Base-by-base conservation (phyloP, 2,329 filamentous ascomycete genomes). In the Torrubiellomyces zombiae region DNA sequence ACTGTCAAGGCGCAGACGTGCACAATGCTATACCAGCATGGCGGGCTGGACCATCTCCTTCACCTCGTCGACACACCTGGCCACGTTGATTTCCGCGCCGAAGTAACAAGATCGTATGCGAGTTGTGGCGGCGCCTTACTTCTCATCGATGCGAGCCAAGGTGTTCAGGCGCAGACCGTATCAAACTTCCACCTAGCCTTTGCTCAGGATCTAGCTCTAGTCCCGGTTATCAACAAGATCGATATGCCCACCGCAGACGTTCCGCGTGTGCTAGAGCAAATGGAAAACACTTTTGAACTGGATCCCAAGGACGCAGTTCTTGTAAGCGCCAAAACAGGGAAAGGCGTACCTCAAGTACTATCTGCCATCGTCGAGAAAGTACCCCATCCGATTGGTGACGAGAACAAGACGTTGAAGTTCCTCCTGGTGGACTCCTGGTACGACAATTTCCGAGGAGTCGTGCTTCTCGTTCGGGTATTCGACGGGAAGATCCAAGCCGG, bases 1-100 rank as follows among this genome's bases (percentile, higher is more conserved):
- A 98, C 89, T 0, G 89, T 98, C 48, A 98, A 98, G 59, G 89
- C 89, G 28, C 89, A 98, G 58, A 95, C 89, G 29, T 95, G 89
- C 53, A 89, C 77, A 28, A 98, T 98, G 89, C 67, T 98, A 26
- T 93, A 94, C 58, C 82, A 77, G 15, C 62, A 93, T 54, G 59
- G 76, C 11, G 85, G 79, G 10, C 58, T 77, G 16, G 89, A 98
- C 50, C 95, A 95, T 47, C 64, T 98, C 28, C 62, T 98, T 16
- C 89, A 98, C 51, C 64, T 98, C 15, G 85, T 98, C 29, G 89
- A 98, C 50, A 98, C 89, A 0, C 89, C 89, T 1, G 89, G 89
- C 15, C 89, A 98, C 55, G 89, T 98, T 29, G 89, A 98, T 55
- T 98, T 98, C 51, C 70, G 89, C 28, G 89, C 89, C 23, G 89